Evolutionary conservation across 257 asterid genomes (phyloP).

Genomic region (Salvia splendens): DNA sequence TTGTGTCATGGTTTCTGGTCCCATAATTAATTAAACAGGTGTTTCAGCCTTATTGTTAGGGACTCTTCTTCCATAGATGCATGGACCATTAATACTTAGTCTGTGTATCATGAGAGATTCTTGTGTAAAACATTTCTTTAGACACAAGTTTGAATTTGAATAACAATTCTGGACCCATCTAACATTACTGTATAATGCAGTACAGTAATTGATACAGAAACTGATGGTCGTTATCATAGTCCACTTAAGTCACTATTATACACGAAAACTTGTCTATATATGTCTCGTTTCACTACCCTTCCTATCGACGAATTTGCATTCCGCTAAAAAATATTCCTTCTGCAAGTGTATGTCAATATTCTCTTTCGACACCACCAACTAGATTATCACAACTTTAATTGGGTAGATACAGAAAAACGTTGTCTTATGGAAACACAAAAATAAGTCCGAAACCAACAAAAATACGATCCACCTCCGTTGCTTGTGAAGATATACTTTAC

Average conservation of each 20-base stretch:
- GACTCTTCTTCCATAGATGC: constrained; percentile 18
- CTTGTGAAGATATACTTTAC: too few relatives aligned
- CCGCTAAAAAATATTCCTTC: too few relatives aligned
- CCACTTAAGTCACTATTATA: constrained; percentile 26
- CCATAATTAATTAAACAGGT: constrained; percentile 13
- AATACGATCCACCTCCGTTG: background rate
- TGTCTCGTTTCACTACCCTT: background rate
- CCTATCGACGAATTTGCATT: background rate
- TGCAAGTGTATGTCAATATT: background rate
- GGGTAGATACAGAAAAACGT: background rate
- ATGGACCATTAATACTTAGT: constrained; percentile 3
- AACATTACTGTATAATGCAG: too few relatives aligned
- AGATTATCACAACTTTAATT: background rate
- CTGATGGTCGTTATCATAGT: constrained; percentile 13
- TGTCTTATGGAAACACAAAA: background rate
- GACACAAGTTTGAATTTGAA: too few relatives aligned
- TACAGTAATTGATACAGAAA: background rate
- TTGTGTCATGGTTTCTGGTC: background rate
- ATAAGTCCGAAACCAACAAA: background rate
- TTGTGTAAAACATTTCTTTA: background rate
- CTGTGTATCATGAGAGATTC: background rate
- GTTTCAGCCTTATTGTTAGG: background rate
- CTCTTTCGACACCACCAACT: constrained; percentile 2
- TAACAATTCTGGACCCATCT: too few relatives aligned
- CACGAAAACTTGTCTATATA: constrained; percentile 1